Conservation (phyloP, 805 yeast genomes). For the Nakazawaea siamensis region DNA sequence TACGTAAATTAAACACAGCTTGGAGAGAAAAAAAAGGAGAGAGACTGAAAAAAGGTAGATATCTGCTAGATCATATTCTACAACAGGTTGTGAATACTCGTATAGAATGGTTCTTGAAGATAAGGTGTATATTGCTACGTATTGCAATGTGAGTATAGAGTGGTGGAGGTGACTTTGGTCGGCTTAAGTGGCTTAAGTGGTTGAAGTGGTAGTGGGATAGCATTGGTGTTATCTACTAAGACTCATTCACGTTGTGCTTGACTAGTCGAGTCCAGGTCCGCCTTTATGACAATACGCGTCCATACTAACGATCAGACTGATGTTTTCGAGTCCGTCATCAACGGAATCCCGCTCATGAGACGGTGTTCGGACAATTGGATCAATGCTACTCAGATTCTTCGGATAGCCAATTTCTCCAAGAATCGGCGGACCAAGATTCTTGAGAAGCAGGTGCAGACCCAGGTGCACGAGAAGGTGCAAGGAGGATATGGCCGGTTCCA, state of each 20-base stretch:
- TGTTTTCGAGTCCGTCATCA: constrained; percentile 55
- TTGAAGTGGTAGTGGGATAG: too few relatives aligned
- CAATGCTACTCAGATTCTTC: constrained; percentile 75
- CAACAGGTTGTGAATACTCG: neutral
- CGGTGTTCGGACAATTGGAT: constrained; percentile 91
- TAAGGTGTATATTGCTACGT: constrained; percentile 32
- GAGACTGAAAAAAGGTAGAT: too few relatives aligned
- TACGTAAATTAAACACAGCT: too few relatives aligned
- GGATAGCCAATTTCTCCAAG: constrained; percentile 71
- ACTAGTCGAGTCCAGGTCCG: too few relatives aligned
- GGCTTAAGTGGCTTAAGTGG: too few relatives aligned
- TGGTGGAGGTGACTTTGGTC: too few relatives aligned
- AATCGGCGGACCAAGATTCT: constrained; percentile 71
- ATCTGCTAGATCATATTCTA: too few relatives aligned
- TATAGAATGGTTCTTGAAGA: constrained; percentile 9
- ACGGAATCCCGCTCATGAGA: constrained; percentile 80
- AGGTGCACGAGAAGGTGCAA: constrained; percentile 67
- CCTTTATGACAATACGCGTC: too few relatives aligned
- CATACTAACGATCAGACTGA: constrained; percentile 22
- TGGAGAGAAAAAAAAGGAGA: too few relatives aligned
- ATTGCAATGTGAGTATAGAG: constrained; percentile 29
- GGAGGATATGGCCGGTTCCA: constrained; percentile 84
- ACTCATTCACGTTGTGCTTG: too few relatives aligned
- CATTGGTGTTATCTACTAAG: too few relatives aligned
- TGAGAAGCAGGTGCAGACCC: constrained; percentile 64